Conservation (phyloP, 495 filamentous ascomycete species). For the Aspergillus campestris region DNA sequence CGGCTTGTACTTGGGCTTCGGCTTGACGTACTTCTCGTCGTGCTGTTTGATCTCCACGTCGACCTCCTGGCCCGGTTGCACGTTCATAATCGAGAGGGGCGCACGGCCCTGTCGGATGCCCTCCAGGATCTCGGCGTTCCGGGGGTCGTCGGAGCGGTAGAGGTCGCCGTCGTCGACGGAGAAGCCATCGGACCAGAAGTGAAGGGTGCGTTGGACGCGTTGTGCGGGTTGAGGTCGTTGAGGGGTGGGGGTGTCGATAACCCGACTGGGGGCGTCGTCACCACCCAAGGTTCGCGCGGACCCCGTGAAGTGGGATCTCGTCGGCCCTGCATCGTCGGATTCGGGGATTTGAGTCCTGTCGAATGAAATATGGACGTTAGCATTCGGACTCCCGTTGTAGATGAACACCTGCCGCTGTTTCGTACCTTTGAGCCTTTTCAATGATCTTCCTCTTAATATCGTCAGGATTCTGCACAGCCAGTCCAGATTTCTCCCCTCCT, state of each 20-base stretch:
- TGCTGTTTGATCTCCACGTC: slow-evolving; percentile 87
- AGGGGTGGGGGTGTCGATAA: slow-evolving; percentile 56
- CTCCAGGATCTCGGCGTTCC: slow-evolving; percentile 68
- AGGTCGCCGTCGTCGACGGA: slow-evolving; percentile 93
- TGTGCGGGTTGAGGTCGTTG: slow-evolving; percentile 32
- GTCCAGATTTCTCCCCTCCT: slow-evolving; percentile 91
- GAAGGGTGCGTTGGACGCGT: slow-evolving; percentile 61
- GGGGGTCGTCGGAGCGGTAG: slow-evolving; percentile 79
- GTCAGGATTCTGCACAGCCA: slow-evolving; percentile 87
- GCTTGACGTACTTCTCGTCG: slow-evolving; percentile 69
- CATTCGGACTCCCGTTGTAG: not conserved
- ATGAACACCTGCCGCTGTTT: not conserved
- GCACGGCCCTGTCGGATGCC: slow-evolving; percentile 84
- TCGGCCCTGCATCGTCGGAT: slow-evolving; percentile 45
- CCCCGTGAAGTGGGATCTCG: slow-evolving; percentile 62
- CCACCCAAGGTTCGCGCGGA: slow-evolving; percentile 81
- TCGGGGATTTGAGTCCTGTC: slow-evolving; percentile 51
- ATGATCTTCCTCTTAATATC: slow-evolving; percentile 71
- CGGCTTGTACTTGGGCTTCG: slow-evolving; percentile 80
- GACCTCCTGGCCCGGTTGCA: slow-evolving; percentile 73
- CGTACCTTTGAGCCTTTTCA: slow-evolving; percentile 69
- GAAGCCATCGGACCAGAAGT: slow-evolving; percentile 92
- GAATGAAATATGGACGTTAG: not conserved
- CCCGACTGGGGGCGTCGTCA: slow-evolving; percentile 70
- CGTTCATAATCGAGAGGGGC: slow-evolving; percentile 82